Evolutionary conservation across 176 grass and related monocot genomes (phyloP).

Genomic region (Ananas comosus): DNA sequence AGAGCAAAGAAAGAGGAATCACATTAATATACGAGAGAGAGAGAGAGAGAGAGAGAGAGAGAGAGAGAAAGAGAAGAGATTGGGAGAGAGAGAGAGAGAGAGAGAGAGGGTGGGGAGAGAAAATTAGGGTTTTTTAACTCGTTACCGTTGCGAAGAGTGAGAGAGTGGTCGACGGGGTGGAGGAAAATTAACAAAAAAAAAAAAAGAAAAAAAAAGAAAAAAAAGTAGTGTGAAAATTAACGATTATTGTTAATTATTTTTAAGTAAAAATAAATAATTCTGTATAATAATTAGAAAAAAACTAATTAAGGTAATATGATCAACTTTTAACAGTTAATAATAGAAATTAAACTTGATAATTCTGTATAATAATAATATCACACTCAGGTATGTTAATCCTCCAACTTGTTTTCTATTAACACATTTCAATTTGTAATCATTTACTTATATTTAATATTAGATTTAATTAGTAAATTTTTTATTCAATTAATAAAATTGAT

Average conservation of each 20-base stretch:
- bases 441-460: neutral
- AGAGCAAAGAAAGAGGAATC: conserved; percentile 17
- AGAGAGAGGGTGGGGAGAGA: neutral
- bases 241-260: no score
- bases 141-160: neutral
- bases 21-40: neutral
- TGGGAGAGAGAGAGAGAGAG: conserved; percentile 24
- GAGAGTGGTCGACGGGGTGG: neutral
- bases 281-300: no score
- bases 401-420: no score
- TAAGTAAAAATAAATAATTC: no score
- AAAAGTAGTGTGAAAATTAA: no score
- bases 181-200: no score
- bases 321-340: no score
- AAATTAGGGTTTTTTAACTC: conserved; percentile 6
- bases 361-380: no score
- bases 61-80: conserved; percentile 16
- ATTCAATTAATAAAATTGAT: neutral
- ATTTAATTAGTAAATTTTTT: neutral
- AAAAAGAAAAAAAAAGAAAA: no score
- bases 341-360: no score
- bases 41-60: conserved; percentile 28
- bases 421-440: neutral
- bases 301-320: no score
- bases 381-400: no score